Evolutionary conservation across 768 basidiomycete genomes (phyloP), one percentile per base, ranked within the genome.

Genomic region (Suillus variegatus): DNA sequence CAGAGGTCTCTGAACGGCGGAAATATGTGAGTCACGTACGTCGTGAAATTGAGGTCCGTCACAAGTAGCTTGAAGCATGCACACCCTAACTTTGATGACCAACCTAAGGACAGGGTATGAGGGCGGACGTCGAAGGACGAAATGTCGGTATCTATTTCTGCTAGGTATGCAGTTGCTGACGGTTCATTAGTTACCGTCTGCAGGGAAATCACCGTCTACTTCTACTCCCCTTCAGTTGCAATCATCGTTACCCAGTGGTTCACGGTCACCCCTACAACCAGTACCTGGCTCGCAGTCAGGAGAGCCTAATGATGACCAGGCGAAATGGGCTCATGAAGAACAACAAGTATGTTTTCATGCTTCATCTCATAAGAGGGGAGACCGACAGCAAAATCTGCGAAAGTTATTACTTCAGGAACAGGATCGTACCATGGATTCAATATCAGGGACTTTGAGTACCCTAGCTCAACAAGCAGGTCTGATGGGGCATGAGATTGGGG

Each of bases 401-500:
- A 74, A 96, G 93, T 84, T 96, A 74, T 88, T 98, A 78, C 86
- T 98, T 32, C 85, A 84, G 57, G 86, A 93, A 71, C 97, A 99
- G 81, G 97, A 99, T 73, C 84, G 87, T 36, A 91, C 95, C 0
- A 90, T 99, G 71, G 88, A 90, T 63, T 86, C 91, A 0, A 96
- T 99, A 73, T 86, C 90, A 0, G 94, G 95, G 0, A 95, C 96
- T 2, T 77, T 99, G 62, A 87, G 75, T 64, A 95, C 91, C 0
- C 80, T 99, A 8, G 89, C 90, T 0, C 89, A 93, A 68, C 97
- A 99, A 78, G 97, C 97, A 0, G 92, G 91, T 13, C 80, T 98
- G 40, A 99, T 99, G 88, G 97, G 97, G 0, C 88, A 87, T 64
- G 97, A 99, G 74, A 93, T 99, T 60, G 81, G 75, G 10, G 94